phyloP scores from a whole-genome alignment of 2,329 filamentous ascomycete genomes.

The Zymoseptoria ardabiliae region DNA sequence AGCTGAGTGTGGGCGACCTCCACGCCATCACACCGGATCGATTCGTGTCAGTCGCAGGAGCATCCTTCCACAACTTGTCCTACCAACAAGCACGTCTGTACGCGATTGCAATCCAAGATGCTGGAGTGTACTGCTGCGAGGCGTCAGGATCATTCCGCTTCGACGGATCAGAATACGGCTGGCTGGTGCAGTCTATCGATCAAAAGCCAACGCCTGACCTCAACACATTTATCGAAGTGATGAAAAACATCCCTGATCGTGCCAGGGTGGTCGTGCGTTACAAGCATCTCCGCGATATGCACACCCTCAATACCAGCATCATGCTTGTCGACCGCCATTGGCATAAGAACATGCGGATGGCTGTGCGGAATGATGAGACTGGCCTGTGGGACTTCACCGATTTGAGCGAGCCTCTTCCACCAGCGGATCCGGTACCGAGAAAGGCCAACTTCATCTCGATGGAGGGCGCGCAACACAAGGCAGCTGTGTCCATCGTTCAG shows the following conservation, averaged over 20 bases:
- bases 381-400: conserved; percentile 94
- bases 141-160: conserved; percentile 91
- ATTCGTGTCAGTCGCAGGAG: conserved; percentile 89
- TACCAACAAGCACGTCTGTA: conserved; percentile 97
- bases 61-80: conserved; percentile 89
- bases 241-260: conserved; percentile 74
- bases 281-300: conserved; percentile 88
- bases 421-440: conserved; percentile 61
- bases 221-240: conserved; percentile 80
- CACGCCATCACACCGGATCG: conserved; percentile 93
- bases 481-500: conserved; percentile 85
- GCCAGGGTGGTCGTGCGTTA: conserved; percentile 89
- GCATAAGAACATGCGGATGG: conserved; percentile 89
- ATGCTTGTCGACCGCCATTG: conserved; percentile 91
- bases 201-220: conserved; percentile 86
- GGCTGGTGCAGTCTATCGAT: conserved; percentile 88
- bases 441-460: conserved; percentile 89
- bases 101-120: conserved; percentile 70
- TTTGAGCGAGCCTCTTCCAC: conserved; percentile 71
- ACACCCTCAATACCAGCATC: conserved; percentile 89
- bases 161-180: conserved; percentile 82
- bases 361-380: conserved; percentile 78
- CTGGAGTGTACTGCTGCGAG: conserved; percentile 88
- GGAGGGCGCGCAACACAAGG: conserved; percentile 77
- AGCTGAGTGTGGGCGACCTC: conserved; percentile 78